Evolutionary conservation across 805 yeast genomes (phyloP).

Genomic region (Pichia nakasei): DNA sequence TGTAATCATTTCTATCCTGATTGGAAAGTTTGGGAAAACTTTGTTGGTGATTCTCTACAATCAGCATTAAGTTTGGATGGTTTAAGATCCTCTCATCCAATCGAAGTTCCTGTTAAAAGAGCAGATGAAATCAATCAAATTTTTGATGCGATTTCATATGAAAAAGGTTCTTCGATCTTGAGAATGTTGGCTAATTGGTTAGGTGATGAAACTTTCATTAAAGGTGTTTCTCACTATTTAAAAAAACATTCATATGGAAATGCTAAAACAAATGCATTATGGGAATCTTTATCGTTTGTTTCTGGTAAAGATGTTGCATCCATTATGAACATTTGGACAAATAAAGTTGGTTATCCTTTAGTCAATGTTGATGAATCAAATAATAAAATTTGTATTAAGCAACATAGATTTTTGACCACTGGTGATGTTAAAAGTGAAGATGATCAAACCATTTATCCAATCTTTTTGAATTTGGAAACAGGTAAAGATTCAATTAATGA

Average conservation of each 20-base stretch:
- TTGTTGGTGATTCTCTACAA: constrained; percentile 47
- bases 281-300: constrained; percentile 57
- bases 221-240: constrained; percentile 67
- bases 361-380: constrained; percentile 40
- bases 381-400: constrained; percentile 36
- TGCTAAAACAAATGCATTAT: constrained; percentile 66
- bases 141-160: constrained; percentile 75
- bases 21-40: constrained; percentile 70
- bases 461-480: constrained; percentile 35
- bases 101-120: constrained; percentile 75
- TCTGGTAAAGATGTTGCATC: constrained; percentile 55
- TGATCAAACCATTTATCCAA: constrained; percentile 50
- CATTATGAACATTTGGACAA: constrained; percentile 68
- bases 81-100: constrained; percentile 66
- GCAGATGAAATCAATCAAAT: constrained; percentile 78
- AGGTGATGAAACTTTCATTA: constrained; percentile 60
- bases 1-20: constrained; percentile 64
- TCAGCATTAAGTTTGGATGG: constrained; percentile 48
- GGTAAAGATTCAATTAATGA: constrained; percentile 25
- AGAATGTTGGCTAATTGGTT: constrained; percentile 68
- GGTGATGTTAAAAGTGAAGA: constrained; percentile 61
- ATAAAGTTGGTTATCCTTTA: constrained; percentile 66
- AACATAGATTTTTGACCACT: constrained; percentile 55
- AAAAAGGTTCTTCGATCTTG: constrained; percentile 72
- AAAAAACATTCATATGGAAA: constrained; percentile 56